Percentiles rank a stretch among this genome's conserved stretches.
Conservation (phyloP, 2,329 filamentous ascomycete genomes). For the Leptographium lundbergii region DNA sequence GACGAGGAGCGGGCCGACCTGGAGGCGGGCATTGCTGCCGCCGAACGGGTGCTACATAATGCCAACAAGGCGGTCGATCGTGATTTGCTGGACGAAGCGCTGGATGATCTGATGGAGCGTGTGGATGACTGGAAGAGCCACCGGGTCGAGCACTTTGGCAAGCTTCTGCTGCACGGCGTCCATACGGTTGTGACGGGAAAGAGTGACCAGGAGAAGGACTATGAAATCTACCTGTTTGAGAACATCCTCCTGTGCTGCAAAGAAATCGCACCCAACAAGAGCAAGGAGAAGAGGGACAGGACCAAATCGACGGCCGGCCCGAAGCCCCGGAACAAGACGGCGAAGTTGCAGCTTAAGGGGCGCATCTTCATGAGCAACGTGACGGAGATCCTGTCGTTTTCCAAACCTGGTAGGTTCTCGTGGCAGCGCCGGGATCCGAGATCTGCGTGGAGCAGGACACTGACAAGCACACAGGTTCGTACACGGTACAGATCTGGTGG, state of each 20-base stretch:
- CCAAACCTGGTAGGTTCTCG: constrained; percentile 62
- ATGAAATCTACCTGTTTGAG: constrained; percentile 96
- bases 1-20: constrained; percentile 61
- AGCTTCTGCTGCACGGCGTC: constrained; percentile 74
- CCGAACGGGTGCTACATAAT: constrained; percentile 67
- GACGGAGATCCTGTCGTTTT: constrained; percentile 78
- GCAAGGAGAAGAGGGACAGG: constrained; percentile 63
- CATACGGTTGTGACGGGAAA: constrained; percentile 85
- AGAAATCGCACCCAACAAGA: constrained; percentile 76
- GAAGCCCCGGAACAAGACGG: constrained; percentile 51
- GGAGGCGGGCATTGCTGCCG: constrained; percentile 62
- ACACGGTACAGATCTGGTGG: constrained; percentile 97
- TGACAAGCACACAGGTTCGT: constrained; percentile 52
- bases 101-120: constrained; percentile 66
- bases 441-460: too few relatives aligned
- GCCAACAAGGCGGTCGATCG: constrained; percentile 87
- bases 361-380: constrained; percentile 99
- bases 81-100: constrained; percentile 70
- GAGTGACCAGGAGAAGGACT: constrained; percentile 91
- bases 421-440: too few relatives aligned
- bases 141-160: constrained; percentile 80
- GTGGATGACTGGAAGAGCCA: constrained; percentile 98
- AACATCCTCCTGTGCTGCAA: constrained; percentile 95
- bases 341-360: constrained; percentile 87
- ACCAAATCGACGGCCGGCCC: constrained; percentile 40